A percentile compares a stretch with the other conserved stretches of the same genome.
phyloP scores from a whole-genome alignment of 805 yeast genomes.

The Kodamaea fukazawae region DNA sequence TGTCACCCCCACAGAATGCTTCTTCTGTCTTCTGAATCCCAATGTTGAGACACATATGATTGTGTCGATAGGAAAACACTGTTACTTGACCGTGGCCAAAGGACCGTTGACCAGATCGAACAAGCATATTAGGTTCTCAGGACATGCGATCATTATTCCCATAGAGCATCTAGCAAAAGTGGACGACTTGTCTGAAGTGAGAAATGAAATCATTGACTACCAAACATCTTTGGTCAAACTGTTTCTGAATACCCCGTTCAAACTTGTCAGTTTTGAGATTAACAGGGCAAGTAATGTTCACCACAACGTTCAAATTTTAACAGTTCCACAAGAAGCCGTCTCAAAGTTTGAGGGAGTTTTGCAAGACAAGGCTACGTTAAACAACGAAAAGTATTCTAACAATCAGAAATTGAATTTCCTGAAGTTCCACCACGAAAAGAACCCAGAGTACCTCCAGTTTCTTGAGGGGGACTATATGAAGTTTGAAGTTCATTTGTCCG shows the following conservation, averaged over 20 bases:
- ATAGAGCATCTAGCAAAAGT: conserved; percentile 55
- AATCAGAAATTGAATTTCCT: conserved; percentile 46
- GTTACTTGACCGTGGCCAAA: conserved; percentile 75
- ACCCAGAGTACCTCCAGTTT: conserved; percentile 17
- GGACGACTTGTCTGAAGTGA: conserved; percentile 44
- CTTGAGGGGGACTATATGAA: conserved; percentile 36
- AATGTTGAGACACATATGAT: conserved; percentile 77
- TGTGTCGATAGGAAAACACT: conserved; percentile 62
- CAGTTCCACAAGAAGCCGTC: conserved; percentile 50
- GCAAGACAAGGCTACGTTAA: conserved; percentile 38
- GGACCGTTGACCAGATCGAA: conserved; percentile 72
- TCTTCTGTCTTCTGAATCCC: conserved; percentile 81
- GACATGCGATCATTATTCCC: conserved; percentile 80
- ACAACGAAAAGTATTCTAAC: conserved; percentile 46
- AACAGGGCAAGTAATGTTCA: conserved; percentile 66
- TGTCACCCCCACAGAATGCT: conserved; percentile 64
- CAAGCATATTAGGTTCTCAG: conserved; percentile 56
- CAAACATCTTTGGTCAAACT: conserved; percentile 49
- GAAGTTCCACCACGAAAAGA: conserved; percentile 24
- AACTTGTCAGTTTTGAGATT: conserved; percentile 67
- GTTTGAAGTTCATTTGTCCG: conserved; percentile 28
- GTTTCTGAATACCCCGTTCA: conserved; percentile 40
- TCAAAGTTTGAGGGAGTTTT: conserved; percentile 46
- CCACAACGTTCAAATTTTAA: conserved; percentile 72
- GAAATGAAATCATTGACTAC: conserved; percentile 33